Evolutionary conservation across 225 moss, liverwort and hornwort genomes (phyloP).

Genomic region (Ulota crispa): DNA sequence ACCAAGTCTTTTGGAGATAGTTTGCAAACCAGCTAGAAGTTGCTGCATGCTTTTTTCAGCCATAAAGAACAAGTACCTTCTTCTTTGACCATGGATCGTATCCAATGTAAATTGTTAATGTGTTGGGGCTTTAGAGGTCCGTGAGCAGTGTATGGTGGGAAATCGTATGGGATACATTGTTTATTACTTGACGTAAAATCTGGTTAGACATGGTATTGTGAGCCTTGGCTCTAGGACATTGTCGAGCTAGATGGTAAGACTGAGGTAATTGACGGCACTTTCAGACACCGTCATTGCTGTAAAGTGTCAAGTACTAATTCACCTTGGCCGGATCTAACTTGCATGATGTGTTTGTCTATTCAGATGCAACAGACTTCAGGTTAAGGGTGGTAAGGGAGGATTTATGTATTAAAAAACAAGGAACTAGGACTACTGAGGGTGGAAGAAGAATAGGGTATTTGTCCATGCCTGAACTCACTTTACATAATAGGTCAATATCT

Average conservation of each 20-base stretch:
- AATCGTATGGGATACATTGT: not conserved
- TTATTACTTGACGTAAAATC: not conserved
- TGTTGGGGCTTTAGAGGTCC: not conserved
- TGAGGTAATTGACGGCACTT: not conserved
- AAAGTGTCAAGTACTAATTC: not conserved
- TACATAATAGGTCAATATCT: not conserved
- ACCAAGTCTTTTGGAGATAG: too few species aligned
- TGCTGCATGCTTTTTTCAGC: too few species aligned
- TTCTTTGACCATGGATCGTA: too few species aligned
- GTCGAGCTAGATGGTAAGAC: not conserved
- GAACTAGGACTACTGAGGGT: not conserved
- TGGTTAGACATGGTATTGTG: not conserved
- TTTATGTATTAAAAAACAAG: not conserved
- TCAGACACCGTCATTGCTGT: not conserved
- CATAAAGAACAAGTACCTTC: too few species aligned
- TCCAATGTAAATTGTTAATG: too few species aligned
- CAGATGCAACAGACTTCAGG: not conserved
- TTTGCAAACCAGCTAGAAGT: too few species aligned
- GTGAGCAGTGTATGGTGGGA: not conserved
- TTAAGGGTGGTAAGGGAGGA: not conserved
- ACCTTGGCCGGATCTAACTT: not conserved
- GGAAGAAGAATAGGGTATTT: not conserved
- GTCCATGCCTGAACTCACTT: too few species aligned
- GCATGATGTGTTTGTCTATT: not conserved
- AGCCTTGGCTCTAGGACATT: not conserved